These are phyloP conservation scores for Capronia epimyces DNA, from an alignment of 2,329 filamentous ascomycete genomes.

Conservation along the genomic window DNA sequence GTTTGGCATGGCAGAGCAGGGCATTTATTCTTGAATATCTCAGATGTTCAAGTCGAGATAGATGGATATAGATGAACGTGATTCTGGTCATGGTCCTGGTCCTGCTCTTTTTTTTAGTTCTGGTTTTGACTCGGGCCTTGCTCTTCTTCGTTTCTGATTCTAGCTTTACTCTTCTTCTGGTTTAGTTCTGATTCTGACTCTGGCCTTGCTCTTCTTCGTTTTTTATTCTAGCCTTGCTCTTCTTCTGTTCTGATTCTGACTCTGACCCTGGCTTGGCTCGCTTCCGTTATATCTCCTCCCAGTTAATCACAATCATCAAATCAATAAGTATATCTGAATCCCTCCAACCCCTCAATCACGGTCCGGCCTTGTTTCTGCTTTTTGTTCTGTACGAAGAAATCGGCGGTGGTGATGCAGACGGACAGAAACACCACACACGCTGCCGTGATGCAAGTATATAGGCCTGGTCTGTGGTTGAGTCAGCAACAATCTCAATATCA, in stretches of 20 bases:
- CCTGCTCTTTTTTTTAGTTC: too few relatives aligned
- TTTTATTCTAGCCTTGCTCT: neutral
- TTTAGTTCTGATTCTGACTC: too few relatives aligned
- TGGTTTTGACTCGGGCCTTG: neutral
- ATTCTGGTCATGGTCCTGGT: too few relatives aligned
- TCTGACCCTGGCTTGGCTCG: too few relatives aligned
- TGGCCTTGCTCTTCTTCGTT: neutral
- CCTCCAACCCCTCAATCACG: slow-evolving; percentile 45
- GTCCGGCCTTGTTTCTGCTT: slow-evolving; percentile 44
- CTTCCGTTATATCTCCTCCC: neutral
- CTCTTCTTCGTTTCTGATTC: neutral
- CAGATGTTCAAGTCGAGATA: too few relatives aligned
- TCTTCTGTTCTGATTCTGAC: too few relatives aligned
- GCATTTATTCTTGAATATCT: too few relatives aligned
- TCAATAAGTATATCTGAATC: slow-evolving; percentile 36
- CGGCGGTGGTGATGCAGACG: slow-evolving; percentile 48
- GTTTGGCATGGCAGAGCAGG: too few relatives aligned
- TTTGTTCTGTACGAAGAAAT: slow-evolving; percentile 51
- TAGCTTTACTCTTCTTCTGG: too few relatives aligned
- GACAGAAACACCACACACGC: slow-evolving; percentile 54
- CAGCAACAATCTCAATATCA: slow-evolving; percentile 29
- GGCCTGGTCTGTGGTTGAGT: slow-evolving; percentile 30
- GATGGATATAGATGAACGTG: too few relatives aligned
- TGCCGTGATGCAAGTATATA: slow-evolving; percentile 35
- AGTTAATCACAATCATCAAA: too few relatives aligned